These are phyloP conservation scores for Haplosporangium sp. DNA, from an alignment of 371 early-diverging fungal genomes.

Conservation along the genomic window DNA sequence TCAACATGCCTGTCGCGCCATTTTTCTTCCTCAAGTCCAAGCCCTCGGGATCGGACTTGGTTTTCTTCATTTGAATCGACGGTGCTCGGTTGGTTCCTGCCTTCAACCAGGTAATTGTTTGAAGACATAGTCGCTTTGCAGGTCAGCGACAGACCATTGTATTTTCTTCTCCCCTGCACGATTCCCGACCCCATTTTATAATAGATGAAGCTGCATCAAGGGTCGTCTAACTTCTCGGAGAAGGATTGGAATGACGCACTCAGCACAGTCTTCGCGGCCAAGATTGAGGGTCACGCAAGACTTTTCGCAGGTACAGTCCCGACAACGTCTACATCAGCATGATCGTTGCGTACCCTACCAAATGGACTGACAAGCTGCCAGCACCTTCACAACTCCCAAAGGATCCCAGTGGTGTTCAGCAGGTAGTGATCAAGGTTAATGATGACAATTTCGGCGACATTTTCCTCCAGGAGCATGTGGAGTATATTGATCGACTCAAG, in stretches of 20 bases:
- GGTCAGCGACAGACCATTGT: no score
- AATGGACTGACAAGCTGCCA: constrained; percentile 18
- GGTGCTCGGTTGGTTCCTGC: constrained; percentile 8
- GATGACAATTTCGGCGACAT: constrained; percentile 25
- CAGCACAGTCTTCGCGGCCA: constrained; percentile 24
- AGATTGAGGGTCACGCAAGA: constrained; percentile 22
- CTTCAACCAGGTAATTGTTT: no score
- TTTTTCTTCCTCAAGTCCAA: constrained; percentile 26
- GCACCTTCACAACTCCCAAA: constrained; percentile 23
- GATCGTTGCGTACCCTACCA: constrained; percentile 38
- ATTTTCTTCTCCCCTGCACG: no score
- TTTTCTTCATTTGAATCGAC: constrained; percentile 34
- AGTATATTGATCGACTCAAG: constrained; percentile 28
- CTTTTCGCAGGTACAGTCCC: constrained; percentile 24
- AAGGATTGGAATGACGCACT: constrained; percentile 17
- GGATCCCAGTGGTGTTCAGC: constrained; percentile 23
- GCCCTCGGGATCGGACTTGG: constrained; percentile 31
- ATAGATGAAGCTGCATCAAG: constrained; percentile 25
- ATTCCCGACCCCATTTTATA: no score
- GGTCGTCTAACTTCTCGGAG: constrained; percentile 11
- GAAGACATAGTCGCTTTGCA: no score
- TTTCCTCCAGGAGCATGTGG: constrained; percentile 23
- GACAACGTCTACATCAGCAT: constrained; percentile 35
- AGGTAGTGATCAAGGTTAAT: constrained; percentile 24
- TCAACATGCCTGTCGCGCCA: constrained; percentile 26